phyloP scores from a whole-genome alignment of 2,329 filamentous ascomycete genomes.

The Canariomyces notabilis region DNA sequence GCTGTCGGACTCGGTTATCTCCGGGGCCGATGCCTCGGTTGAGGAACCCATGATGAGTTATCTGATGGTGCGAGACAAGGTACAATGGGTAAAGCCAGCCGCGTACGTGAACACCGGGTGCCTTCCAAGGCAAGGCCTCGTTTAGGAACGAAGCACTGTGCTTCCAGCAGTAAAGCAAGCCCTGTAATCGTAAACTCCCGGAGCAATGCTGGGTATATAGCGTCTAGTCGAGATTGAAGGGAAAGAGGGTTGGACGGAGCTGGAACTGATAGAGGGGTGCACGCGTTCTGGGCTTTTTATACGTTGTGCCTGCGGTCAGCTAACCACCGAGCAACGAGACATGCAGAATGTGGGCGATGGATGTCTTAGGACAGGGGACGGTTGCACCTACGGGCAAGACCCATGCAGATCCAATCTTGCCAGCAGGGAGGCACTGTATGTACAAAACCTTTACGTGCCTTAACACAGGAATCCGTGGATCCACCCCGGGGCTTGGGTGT shows the following conservation, averaged over 20 bases:
- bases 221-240: too few relatives aligned
- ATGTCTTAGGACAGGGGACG: slow-evolving; percentile 3
- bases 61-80: background rate
- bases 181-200: too few relatives aligned
- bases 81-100: background rate
- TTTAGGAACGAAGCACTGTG: too few relatives aligned
- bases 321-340: slow-evolving; percentile 7
- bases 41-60: slow-evolving; percentile 18
- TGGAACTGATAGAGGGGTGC: too few relatives aligned
- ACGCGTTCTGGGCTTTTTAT: too few relatives aligned
- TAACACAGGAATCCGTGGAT: background rate
- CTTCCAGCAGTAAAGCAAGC: too few relatives aligned
- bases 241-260: too few relatives aligned
- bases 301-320: background rate
- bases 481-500: background rate
- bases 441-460: background rate
- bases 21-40: slow-evolving; percentile 18
- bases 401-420: slow-evolving; percentile 18
- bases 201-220: too few relatives aligned
- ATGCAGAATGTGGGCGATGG: background rate
- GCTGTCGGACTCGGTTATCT: slow-evolving; percentile 24
- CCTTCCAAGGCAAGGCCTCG: background rate
- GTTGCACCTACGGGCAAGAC: slow-evolving; percentile 16
- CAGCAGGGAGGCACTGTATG: slow-evolving; percentile 1
- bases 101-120: background rate